phyloP scores from a whole-genome alignment of 2,329 filamentous ascomycete genomes.

The Ophiostoma montium region DNA sequence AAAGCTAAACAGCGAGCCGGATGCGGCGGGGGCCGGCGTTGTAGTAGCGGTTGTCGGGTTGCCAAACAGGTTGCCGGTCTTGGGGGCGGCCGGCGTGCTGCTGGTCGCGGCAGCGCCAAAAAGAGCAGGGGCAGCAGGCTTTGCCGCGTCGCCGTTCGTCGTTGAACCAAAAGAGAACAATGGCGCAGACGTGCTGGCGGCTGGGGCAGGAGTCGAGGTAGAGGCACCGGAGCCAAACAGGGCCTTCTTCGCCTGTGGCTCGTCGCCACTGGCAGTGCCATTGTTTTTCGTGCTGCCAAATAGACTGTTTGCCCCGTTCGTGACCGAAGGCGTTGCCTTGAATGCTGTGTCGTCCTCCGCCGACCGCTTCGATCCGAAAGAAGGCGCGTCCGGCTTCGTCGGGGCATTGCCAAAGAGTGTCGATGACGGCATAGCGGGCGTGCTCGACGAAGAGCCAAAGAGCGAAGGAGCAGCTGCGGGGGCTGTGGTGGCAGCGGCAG shows the following conservation, averaged over 20 bases:
- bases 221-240: conserved; percentile 14
- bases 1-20: conserved; percentile 7
- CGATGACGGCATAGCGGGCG: conserved; percentile 16
- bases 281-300: conserved; percentile 11
- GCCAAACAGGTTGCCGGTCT: conserved; percentile 6
- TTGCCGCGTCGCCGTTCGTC: conserved; percentile 4
- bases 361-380: conserved; percentile 2
- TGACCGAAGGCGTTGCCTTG: neutral
- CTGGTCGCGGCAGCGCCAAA: conserved; percentile 1
- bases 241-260: conserved; percentile 16
- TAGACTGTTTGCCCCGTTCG: neutral
- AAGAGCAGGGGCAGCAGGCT: neutral
- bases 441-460: conserved; percentile 3
- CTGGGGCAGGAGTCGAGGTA: too few species aligned
- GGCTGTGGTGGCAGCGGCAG: neutral
- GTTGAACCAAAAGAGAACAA: conserved; percentile 10
- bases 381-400: conserved; percentile 13
- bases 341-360: conserved; percentile 4
- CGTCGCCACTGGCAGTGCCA: neutral
- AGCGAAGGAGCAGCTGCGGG: neutral
- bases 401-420: conserved; percentile 28
- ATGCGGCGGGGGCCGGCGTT: neutral
- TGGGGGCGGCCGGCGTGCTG: neutral
- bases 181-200: conserved; percentile 1
- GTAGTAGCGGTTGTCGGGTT: neutral